Base-by-base conservation (phyloP, 768 basidiomycete species). In the Mycena vulgaris region DNA sequence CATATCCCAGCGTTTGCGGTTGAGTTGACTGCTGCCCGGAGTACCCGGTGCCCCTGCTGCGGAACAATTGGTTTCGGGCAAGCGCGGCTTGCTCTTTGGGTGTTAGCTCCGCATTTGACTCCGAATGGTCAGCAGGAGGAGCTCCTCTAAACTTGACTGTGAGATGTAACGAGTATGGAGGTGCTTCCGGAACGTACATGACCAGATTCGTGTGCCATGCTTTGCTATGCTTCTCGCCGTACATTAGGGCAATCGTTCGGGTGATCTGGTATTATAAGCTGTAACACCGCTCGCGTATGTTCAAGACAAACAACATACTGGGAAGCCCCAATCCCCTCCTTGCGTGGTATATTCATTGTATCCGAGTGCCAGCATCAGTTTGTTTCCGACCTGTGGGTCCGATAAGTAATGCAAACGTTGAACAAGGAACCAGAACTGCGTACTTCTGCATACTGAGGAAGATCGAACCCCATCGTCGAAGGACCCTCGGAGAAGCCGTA, bases 401-500 rank as follows among this genome's bases (percentile, higher is more conserved):
- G 17, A 33, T 21, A 5, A 16, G 37, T 33, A 11, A 27, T 3
- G 3, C 23, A 37, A 42, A 5, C 1, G 21, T 31, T 28, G 31
- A 52, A 52, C 16, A 31, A 21, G 10, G 14, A 33, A 17, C 5
- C 70, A 17, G 75, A 35, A 16, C 70, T 52, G 27, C 28, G 28
- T 45, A 82, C 86, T 73, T 87, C 84, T 1, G 85, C 84, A 35
- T 82, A 85, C 28, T 87, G 83, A 16, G 69, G 58, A 0, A 66
- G 31, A 5, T 59, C 45, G 53, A 88, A 88, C 2, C 84, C 85
- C 59, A 79, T 79, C 72, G 83, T 84, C 25, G 73, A 81, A 5
- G 83, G 78, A 31, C 5, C 51, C 30, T 52, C 51, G 0, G 90
- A 91, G 76, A 91, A 92, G 0, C 89, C 91, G 78, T 77, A 92